A percentile compares a stretch with the other conserved stretches of the same genome.
These are phyloP conservation scores for Secale cereale DNA, from an alignment of 176 grass and related monocot genomes.

Conservation along the genomic window DNA sequence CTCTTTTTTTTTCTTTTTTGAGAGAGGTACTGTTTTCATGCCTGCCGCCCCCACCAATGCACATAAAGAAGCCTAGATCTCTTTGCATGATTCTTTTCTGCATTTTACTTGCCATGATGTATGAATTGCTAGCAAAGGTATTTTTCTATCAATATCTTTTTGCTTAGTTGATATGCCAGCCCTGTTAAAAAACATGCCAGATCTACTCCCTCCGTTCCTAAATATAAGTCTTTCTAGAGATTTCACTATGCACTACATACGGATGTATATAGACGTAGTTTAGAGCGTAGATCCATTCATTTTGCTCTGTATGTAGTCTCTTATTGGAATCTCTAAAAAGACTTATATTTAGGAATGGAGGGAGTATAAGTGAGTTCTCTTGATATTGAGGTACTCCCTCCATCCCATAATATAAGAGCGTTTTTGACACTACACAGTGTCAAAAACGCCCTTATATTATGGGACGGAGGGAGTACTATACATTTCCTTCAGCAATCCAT, in stretches of 20 bases:
- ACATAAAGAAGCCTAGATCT: constrained; percentile 6
- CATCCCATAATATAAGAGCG: no score
- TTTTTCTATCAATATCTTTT: neutral
- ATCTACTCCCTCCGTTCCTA: no score
- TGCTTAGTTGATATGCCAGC: neutral
- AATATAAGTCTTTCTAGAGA: no score
- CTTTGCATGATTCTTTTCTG: neutral
- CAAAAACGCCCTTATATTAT: no score
- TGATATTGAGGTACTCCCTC: constrained; percentile 8
- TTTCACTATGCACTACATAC: no score
- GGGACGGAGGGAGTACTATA: no score
- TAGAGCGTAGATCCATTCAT: no score
- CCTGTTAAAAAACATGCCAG: neutral
- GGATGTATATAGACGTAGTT: no score
- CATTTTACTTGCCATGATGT: neutral
- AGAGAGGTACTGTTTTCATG: neutral
- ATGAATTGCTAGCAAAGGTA: neutral
- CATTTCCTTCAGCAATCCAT: neutral
- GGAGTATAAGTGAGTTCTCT: neutral
- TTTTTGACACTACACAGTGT: no score
- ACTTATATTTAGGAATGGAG: no score
- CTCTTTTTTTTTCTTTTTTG: neutral
- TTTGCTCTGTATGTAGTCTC: no score
- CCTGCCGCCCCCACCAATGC: neutral
- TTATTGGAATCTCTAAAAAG: no score